Evolutionary conservation across 495 filamentous ascomycete genomes (phyloP), one percentile per base, ranked within the genome.

Genomic region (Penicillium desertorum): DNA sequence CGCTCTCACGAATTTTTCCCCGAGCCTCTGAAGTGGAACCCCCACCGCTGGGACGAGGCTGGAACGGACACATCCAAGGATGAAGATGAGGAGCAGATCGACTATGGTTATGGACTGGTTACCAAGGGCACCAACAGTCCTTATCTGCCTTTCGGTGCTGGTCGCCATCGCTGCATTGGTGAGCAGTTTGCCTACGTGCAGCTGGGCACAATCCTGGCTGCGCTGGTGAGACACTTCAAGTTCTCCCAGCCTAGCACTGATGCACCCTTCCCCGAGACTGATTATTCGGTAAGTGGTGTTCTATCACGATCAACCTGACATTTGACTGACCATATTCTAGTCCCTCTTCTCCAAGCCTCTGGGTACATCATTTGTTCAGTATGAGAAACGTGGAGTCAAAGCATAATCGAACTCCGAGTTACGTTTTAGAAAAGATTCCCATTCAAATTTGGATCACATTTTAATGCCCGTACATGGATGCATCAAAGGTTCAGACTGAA

Each of bases 101-200:
- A 79, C 49, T 78, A 79, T 57, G 77, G 75, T 5, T 79, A 79
- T 44, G 77, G 78, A 44, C 56, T 75, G 25, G 72, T 81, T 29
- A 77, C 59, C 59, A 83, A 80, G 69, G 80, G 78, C 32, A 75
- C 80, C 11, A 77, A 73, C 57, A 82, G 80, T 56, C 79, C 81
- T 1, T 84, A 83, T 61, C 71, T 82, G 46, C 80, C 80, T 12
- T 83, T 83, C 60, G 81, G 81, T 30, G 80, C 79, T 22, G 81
- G 81, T 11, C 71, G 80, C 23, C 81, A 83, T 59, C 75, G 81
- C 37, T 84, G 81, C 57, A 82, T 83, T 54, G 81, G 81, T 22
- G 80, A 84, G 64, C 75, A 80, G 49, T 84, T 82, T 53, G 80
- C 80, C 32, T 83, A 84, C 60, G 68, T 81, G 19, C 79, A 84